phyloP scores from a whole-genome alignment of 345 rosid genomes.

The Boechera retrofracta region DNA sequence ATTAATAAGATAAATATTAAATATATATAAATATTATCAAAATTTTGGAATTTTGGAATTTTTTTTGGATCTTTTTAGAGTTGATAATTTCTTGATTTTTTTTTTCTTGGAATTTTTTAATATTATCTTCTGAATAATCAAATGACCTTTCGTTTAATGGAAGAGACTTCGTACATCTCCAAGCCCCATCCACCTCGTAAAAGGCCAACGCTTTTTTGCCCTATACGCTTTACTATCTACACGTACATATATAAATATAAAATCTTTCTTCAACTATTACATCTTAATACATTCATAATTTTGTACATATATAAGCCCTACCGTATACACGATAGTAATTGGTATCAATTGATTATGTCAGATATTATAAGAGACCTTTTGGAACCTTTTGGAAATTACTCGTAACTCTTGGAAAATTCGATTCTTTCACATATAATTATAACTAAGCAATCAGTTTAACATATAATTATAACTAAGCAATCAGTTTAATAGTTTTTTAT shows the following conservation, averaged over 20 bases:
- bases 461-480: background rate
- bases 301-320: background rate
- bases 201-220: constrained; percentile 38
- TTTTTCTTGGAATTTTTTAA: background rate
- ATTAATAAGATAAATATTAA: no score
- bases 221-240: constrained; percentile 30
- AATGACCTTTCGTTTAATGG: constrained; percentile 41
- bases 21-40: no score
- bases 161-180: constrained; percentile 25
- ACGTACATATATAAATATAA: constrained; percentile 4
- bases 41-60: no score
- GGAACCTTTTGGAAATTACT: no score
- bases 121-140: constrained; percentile 21
- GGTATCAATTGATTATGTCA: background rate
- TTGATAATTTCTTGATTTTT: background rate
- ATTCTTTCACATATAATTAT: background rate
- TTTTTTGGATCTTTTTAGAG: background rate
- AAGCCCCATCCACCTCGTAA: constrained; percentile 37
- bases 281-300: background rate
- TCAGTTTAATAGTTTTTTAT: background rate
- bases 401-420: background rate
- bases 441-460: background rate
- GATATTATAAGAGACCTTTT: background rate
- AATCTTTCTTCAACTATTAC: background rate
- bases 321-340: background rate